Evolutionary conservation across 306 rosid genomes (phyloP).

Genomic region (Prunus mongolica): DNA sequence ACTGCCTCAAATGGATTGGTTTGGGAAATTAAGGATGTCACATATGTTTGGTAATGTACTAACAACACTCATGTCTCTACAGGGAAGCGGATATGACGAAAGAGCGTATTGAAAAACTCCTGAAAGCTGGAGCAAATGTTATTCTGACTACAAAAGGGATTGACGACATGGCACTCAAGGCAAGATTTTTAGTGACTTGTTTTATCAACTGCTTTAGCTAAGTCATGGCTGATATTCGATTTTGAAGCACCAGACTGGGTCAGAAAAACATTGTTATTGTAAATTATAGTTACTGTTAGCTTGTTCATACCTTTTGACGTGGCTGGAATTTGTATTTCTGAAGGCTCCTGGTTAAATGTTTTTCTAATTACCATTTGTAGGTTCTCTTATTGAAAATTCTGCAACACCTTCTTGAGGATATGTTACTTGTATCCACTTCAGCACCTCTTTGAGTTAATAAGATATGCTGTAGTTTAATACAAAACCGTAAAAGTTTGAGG

Average conservation of each 20-base stretch:
- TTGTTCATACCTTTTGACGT: not conserved
- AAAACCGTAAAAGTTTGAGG: not conserved
- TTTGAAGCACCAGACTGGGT: not conserved
- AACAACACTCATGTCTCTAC: not conserved
- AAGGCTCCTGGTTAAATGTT: not conserved
- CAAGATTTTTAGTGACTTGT: constrained; percentile 17
- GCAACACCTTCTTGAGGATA: not conserved
- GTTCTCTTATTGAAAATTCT: not conserved
- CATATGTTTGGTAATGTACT: not conserved
- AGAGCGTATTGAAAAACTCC: constrained; percentile 85
- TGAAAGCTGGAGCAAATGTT: constrained; percentile 96
- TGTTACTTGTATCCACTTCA: not conserved
- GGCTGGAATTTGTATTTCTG: not conserved
- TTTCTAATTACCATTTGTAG: not conserved
- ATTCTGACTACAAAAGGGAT: constrained; percentile 94
- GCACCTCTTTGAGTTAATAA: not conserved
- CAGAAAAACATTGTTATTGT: not conserved
- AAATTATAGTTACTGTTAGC: not conserved
- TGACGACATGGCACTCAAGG: constrained; percentile 99
- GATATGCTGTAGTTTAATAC: not conserved
- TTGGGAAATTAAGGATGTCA: not conserved
- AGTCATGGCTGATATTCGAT: not conserved
- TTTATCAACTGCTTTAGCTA: constrained; percentile 9
- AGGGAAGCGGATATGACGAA: constrained; percentile 97
- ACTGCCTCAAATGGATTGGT: not conserved